phyloP scores from a whole-genome alignment of 177 flowering plant genomes.

The Vitis hybrid region DNA sequence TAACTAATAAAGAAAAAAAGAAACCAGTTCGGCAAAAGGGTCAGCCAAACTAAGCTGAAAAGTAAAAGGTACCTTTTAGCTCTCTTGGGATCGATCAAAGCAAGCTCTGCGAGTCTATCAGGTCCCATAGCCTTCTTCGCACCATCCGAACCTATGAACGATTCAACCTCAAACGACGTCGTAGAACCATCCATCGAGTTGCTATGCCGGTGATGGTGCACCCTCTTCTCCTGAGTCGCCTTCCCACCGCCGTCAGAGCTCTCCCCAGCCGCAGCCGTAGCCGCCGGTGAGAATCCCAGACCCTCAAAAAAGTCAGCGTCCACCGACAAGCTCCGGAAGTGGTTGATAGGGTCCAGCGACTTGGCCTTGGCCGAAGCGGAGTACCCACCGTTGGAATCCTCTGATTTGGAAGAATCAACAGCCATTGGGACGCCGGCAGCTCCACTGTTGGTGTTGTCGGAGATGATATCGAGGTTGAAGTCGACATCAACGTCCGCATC shows the following conservation, averaged over 20 bases:
- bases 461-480: slow-evolving; percentile 49
- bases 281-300: slow-evolving; percentile 27
- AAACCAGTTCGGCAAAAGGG: background rate
- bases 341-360: slow-evolving; percentile 16
- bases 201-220: slow-evolving; percentile 50
- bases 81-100: slow-evolving; percentile 86
- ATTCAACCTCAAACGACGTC: slow-evolving; percentile 46
- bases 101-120: slow-evolving; percentile 78
- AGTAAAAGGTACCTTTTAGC: slow-evolving; percentile 67
- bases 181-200: slow-evolving; percentile 70
- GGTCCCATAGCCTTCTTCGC: slow-evolving; percentile 76
- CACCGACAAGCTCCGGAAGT: slow-evolving; percentile 78
- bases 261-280: slow-evolving; percentile 15
- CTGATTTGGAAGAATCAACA: slow-evolving; percentile 30
- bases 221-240: slow-evolving; percentile 29
- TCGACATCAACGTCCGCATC: slow-evolving; percentile 35
- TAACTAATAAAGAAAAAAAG: background rate
- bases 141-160: slow-evolving; percentile 37
- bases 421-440: slow-evolving; percentile 17
- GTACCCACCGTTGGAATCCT: slow-evolving; percentile 28
- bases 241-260: slow-evolving; percentile 24
- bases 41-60: slow-evolving; percentile 2
- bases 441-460: slow-evolving; percentile 27
- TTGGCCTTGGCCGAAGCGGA: background rate
- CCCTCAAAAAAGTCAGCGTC: slow-evolving; percentile 88